Percentiles rank a stretch among this genome's conserved stretches.
Conservation (phyloP, 73 alveolate genomes). For the Paramecium tetraurelia region DNA sequence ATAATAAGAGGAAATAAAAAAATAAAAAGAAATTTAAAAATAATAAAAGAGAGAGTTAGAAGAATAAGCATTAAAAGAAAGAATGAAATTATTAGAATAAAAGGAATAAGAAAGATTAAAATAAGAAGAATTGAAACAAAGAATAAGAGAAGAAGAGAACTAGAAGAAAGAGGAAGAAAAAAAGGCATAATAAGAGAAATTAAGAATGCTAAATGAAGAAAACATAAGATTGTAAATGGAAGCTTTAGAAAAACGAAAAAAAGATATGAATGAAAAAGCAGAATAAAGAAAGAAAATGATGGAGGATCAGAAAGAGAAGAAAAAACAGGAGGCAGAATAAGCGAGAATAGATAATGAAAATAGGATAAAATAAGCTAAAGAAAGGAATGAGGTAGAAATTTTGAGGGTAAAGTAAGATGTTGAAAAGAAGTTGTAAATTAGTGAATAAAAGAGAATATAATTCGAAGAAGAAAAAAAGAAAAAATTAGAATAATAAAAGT, state of each 20-base stretch:
- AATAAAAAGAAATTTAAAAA: neutral
- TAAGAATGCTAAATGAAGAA: neutral
- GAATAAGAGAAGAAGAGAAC: conserved; percentile 29
- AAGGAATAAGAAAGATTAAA: conserved; percentile 35
- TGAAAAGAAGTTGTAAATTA: neutral
- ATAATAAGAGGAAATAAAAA: conserved; percentile 31
- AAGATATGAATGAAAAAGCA: neutral
- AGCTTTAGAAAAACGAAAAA: neutral
- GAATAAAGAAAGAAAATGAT: neutral
- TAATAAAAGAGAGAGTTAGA: neutral
- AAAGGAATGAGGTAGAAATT: neutral
- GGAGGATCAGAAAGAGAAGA: neutral
- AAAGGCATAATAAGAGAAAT: neutral
- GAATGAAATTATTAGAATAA: neutral
- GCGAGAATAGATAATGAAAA: neutral
- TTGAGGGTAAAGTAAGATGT: neutral
- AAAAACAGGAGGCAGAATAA: neutral
- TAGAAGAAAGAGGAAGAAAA: neutral
- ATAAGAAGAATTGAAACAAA: neutral
- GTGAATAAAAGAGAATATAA: neutral
- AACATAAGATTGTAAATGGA: neutral
- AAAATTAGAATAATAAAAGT: neutral
- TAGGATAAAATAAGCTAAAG: neutral
- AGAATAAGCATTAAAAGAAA: neutral
- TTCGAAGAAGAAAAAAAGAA: neutral